A percentile compares a stretch with the other conserved stretches of the same genome.
Evolutionary conservation across 2,329 filamentous ascomycete genomes (phyloP).

Genomic region (Curvularia hawaiiensis): DNA sequence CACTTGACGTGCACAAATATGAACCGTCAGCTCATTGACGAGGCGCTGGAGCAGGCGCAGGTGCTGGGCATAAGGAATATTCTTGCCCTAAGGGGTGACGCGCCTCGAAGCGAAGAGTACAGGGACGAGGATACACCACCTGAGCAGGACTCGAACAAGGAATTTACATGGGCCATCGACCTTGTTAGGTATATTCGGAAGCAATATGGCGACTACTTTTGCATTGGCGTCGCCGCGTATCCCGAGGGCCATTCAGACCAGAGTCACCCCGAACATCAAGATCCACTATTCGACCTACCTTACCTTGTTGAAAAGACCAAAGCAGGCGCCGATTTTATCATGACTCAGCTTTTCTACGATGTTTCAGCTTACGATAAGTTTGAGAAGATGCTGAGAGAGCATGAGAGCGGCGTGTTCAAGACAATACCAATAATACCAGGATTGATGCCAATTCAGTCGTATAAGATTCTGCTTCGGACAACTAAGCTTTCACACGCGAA

Average conservation of each 20-base stretch:
- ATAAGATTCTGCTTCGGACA: constrained; percentile 91
- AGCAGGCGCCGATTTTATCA: constrained; percentile 95
- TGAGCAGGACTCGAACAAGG: constrained; percentile 68
- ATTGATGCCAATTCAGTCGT: constrained; percentile 97
- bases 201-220: constrained; percentile 92
- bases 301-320: constrained; percentile 88
- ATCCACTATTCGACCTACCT: constrained; percentile 71
- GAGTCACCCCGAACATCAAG: constrained; percentile 80
- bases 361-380: constrained; percentile 80
- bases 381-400: constrained; percentile 75
- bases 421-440: constrained; percentile 90
- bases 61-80: constrained; percentile 92
- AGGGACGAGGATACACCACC: constrained; percentile 67
- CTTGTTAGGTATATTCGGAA: constrained; percentile 87
- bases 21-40: constrained; percentile 83
- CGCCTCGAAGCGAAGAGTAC: constrained; percentile 88
- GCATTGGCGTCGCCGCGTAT: constrained; percentile 91
- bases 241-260: constrained; percentile 95
- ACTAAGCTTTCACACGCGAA: constrained; percentile 92
- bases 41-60: constrained; percentile 89
- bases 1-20: constrained; percentile 99
- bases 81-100: constrained; percentile 87
- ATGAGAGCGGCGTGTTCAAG: constrained; percentile 85
- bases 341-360: constrained; percentile 98
- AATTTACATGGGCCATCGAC: constrained; percentile 89